Percentiles rank a stretch among this genome's conserved stretches.
Conservation (phyloP, 495 filamentous ascomycete species). For the Talaromyces nanjingensis region DNA sequence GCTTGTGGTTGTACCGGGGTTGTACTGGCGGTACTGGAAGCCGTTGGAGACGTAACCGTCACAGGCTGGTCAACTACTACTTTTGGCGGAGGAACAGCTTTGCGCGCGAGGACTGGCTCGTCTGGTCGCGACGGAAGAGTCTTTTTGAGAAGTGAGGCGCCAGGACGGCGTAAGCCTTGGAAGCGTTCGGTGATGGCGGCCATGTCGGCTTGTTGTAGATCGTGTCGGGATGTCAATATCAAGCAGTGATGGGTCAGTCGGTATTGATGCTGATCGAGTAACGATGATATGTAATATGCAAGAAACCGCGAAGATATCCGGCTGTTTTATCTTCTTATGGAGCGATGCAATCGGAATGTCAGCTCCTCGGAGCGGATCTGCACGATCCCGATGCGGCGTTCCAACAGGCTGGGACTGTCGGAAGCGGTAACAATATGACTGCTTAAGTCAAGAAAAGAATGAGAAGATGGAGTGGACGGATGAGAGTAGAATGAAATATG, state of each 20-base stretch:
- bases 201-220: background rate
- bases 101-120: constrained; percentile 3
- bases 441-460: background rate
- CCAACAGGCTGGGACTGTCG: background rate
- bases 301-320: background rate
- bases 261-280: background rate
- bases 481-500: background rate
- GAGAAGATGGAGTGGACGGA: constrained; percentile 8
- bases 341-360: constrained; percentile 22
- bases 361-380: constrained; percentile 6
- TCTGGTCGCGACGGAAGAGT: constrained; percentile 1
- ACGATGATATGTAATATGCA: background rate
- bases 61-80: background rate
- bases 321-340: constrained; percentile 3
- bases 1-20: background rate
- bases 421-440: constrained; percentile 3
- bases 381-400: constrained; percentile 7
- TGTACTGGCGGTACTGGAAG: background rate
- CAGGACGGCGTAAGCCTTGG: constrained; percentile 8
- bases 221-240: background rate
- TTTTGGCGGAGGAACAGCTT: constrained; percentile 4
- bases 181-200: constrained; percentile 6
- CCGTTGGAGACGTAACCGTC: background rate
- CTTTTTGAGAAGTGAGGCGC: constrained; percentile 8
- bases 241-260: background rate